Base-by-base conservation (phyloP, 106 monocot genomes). In the Xerophyta viscosa region DNA sequence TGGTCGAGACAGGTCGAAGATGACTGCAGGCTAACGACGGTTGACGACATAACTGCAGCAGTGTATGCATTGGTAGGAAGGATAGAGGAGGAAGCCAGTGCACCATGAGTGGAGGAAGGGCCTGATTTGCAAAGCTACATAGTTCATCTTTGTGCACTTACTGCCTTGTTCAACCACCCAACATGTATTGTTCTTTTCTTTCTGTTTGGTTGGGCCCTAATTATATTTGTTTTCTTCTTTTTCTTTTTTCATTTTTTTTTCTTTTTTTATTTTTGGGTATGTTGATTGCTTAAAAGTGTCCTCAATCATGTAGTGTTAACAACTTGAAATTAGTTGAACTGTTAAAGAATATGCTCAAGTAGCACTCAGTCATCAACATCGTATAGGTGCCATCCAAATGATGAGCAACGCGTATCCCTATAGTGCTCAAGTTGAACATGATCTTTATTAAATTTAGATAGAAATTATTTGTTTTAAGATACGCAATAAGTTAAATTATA, bases 1-100 rank as follows among this genome's bases (percentile, higher is more conserved):
- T 6, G 54, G 31, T 33, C 1, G 27, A 46, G 24, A 62, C 56
- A 88, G 88, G 73, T 88, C n/a, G 88, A 88, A 53, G 88, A 88
- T 17, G 76, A 83, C 29, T 83, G 79, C 61, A 52, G 60, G 41
- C 52, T 70, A 12, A 58, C 56, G 5, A 66, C 88, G 4, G 79
- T 70, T 24, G 83, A 83, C 6, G 88, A 83, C 14, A 88, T 88
- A 4, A 76, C 83, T 0, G 50, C 65, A 0, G 79, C 79, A 10
- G 88, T 79, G 15, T 31, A 88, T 60, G 63, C 67, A 20, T 57
- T 88, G 24, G 54, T 88, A 11, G 66, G 44, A 1, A 75, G 27
- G 29, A 70, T 82, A 29, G 61, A 73, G 14, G 69, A 71, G 21
- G 78, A 88, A 41, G 25, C 41, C 20, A 57, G n/a, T 0, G 31